Evolutionary conservation across 2,329 filamentous ascomycete genomes (phyloP).

Genomic region (Aspergillus pseudonomiae): DNA sequence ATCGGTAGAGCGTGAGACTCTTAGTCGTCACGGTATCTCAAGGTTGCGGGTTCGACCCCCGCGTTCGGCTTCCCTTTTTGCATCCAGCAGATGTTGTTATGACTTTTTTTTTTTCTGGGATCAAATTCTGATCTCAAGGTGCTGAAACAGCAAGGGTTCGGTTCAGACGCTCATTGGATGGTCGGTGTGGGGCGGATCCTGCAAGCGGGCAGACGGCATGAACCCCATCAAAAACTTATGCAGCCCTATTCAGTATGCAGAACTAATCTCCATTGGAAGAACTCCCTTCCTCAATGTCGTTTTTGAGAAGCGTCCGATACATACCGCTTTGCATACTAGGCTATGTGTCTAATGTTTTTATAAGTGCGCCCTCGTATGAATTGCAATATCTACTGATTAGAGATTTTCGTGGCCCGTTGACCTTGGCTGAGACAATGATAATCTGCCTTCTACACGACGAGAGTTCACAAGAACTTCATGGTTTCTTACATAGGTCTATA

Average conservation of each 20-base stretch:
- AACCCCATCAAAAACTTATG: not conserved
- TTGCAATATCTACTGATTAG: too few relatives aligned
- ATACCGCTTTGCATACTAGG: too few relatives aligned
- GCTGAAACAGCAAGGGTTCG: not conserved
- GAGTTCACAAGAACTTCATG: not conserved
- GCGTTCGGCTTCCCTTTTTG: slow-evolving; percentile 38
- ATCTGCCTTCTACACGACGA: not conserved
- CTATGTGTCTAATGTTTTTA: too few relatives aligned
- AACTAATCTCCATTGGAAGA: not conserved
- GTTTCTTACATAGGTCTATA: not conserved
- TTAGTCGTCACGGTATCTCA: slow-evolving; percentile 39
- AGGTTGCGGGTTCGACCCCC: slow-evolving; percentile 48
- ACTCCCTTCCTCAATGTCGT: too few relatives aligned
- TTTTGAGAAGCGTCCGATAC: too few relatives aligned
- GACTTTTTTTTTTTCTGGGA: not conserved
- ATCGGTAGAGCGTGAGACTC: slow-evolving; percentile 54
- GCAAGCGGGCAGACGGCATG: not conserved
- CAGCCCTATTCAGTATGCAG: not conserved
- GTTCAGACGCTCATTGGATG: not conserved
- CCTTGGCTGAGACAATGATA: too few relatives aligned
- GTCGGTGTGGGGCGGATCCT: not conserved
- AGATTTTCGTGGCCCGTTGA: too few relatives aligned
- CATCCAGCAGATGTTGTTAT: not conserved
- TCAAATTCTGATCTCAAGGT: not conserved
- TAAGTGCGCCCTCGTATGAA: too few relatives aligned